Evolutionary conservation across 208 protist genomes (phyloP).

Genomic region (Leishmania mexicana): DNA sequence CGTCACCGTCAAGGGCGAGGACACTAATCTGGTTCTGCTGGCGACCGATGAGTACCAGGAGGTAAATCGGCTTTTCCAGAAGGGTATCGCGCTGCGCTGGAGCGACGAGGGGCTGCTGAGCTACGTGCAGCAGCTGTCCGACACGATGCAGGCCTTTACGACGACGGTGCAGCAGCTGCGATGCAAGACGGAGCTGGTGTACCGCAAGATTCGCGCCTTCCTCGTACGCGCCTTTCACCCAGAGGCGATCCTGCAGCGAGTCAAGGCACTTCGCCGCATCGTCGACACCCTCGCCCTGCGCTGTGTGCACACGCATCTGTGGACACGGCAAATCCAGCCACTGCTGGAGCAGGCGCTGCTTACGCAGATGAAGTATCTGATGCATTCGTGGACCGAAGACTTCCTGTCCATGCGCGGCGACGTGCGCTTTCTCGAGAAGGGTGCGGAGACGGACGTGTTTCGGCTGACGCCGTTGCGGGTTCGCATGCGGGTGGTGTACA

Average conservation of each 20-base stretch:
- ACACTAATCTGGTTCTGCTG: conserved; percentile 76
- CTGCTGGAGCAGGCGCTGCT: conserved; percentile 74
- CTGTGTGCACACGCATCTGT: conserved; percentile 66
- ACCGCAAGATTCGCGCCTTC: conserved; percentile 55
- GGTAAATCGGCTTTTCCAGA: conserved; percentile 62
- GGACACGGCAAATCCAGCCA: conserved; percentile 69
- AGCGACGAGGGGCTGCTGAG: conserved; percentile 55
- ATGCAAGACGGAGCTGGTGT: conserved; percentile 54
- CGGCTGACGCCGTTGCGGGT: conserved; percentile 81
- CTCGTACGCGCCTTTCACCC: conserved; percentile 50
- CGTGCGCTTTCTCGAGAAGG: conserved; percentile 54
- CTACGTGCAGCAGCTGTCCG: conserved; percentile 64
- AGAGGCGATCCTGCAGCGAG: conserved; percentile 58
- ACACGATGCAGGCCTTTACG: conserved; percentile 64
- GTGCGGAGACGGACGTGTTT: conserved; percentile 77
- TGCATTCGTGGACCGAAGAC: conserved; percentile 82
- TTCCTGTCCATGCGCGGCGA: conserved; percentile 84
- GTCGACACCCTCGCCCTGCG: conserved; percentile 54
- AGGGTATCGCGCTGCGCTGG: conserved; percentile 68
- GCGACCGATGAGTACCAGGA: conserved; percentile 75
- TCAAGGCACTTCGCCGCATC: conserved; percentile 61
- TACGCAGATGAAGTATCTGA: conserved; percentile 66
- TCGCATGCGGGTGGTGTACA: conserved; percentile 80
- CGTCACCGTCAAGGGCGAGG: conserved; percentile 68
- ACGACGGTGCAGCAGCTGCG: conserved; percentile 61